Evolutionary conservation across 2,329 filamentous ascomycete species (phyloP).

Genomic region (Fusarium xyrophilum): DNA sequence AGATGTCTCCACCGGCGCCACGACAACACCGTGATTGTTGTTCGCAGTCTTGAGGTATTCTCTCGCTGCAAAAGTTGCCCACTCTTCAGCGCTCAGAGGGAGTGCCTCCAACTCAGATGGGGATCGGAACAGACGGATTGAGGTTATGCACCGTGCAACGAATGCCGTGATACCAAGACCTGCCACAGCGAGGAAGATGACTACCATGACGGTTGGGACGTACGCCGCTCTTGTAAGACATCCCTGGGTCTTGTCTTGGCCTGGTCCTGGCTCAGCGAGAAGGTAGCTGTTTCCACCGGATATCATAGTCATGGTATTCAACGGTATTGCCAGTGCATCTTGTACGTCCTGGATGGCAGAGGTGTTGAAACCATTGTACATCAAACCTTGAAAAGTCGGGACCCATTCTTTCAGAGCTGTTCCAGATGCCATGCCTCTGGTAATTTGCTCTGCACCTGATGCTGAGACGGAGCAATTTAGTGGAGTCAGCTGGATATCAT

Average conservation of each 20-base stretch:
- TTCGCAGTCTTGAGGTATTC: not conserved
- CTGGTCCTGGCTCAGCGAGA: not conserved
- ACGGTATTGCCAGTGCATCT: not conserved
- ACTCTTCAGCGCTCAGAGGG: not conserved
- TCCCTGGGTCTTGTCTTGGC: not conserved
- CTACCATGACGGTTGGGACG: not conserved
- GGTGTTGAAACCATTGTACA: not conserved
- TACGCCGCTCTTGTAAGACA: not conserved
- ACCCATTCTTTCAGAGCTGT: not conserved
- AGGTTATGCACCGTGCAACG: not conserved
- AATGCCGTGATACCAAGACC: not conserved
- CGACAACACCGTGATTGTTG: not conserved
- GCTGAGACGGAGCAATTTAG: not conserved
- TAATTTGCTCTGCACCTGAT: not conserved
- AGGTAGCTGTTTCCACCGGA: not conserved
- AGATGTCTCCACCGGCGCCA: not conserved
- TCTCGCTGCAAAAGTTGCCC: not conserved
- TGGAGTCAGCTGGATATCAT: not conserved
- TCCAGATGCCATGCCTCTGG: not conserved
- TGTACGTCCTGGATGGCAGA: not conserved
- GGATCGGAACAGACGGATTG: not conserved
- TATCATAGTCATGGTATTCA: not conserved
- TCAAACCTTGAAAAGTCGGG: not conserved
- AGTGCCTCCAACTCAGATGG: not conserved
- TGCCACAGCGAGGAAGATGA: not conserved